These are phyloP conservation scores for Naganishia cerealis DNA, from an alignment of 1,284 basidiomycete genomes.

Conservation along the genomic window DNA sequence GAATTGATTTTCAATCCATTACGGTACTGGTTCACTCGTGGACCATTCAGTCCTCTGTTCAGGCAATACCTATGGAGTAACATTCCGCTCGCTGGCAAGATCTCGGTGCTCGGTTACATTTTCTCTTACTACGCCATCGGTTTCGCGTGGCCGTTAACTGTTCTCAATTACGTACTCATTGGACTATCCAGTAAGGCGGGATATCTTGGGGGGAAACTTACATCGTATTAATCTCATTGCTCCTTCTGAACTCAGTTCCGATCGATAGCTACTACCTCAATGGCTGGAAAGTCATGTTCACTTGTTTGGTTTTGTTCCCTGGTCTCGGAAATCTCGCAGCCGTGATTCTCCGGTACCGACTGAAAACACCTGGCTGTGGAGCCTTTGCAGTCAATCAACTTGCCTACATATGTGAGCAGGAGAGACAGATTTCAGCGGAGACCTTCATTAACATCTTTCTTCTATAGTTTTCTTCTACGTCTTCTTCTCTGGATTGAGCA, in stretches of 20 bases:
- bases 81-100: slow-evolving; percentile 55
- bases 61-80: slow-evolving; percentile 71
- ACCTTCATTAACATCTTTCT: not conserved
- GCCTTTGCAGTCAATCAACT: slow-evolving; percentile 39
- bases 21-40: slow-evolving; percentile 67
- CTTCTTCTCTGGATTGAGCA: slow-evolving; percentile 76
- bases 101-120: slow-evolving; percentile 47
- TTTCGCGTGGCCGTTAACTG: slow-evolving; percentile 41
- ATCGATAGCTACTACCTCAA: slow-evolving; percentile 46
- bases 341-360: slow-evolving; percentile 71
- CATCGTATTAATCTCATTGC: not conserved
- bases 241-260: slow-evolving; percentile 36
- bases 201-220: not conserved
- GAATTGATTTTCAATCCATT: slow-evolving; percentile 59
- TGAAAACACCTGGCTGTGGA: slow-evolving; percentile 55
- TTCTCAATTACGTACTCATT: slow-evolving; percentile 45
- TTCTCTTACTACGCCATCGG: slow-evolving; percentile 50
- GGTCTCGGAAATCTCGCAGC: slow-evolving; percentile 69
- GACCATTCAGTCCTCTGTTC: slow-evolving; percentile 75
- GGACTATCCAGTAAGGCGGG: slow-evolving; percentile 35
- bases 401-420: slow-evolving; percentile 39
- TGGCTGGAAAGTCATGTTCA: slow-evolving; percentile 56
- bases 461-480: slow-evolving; percentile 64
- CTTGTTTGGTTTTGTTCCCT: slow-evolving; percentile 73
- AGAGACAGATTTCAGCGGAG: not conserved